phyloP scores from a whole-genome alignment of 139 green algal genomes.

The Eudorina sp. region DNA sequence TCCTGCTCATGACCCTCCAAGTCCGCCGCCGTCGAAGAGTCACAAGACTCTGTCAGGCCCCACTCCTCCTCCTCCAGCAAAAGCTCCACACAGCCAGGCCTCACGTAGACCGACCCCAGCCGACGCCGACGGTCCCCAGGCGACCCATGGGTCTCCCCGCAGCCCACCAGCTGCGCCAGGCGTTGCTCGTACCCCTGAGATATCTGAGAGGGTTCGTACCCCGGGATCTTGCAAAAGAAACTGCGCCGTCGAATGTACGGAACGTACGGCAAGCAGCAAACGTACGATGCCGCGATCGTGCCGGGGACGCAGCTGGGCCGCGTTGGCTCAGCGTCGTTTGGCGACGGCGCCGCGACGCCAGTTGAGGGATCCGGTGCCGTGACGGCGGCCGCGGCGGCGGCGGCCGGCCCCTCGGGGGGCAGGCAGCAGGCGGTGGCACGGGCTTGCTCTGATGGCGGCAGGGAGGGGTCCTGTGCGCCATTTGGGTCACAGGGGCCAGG shows the following conservation, averaged over 20 bases:
- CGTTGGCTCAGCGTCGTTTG: not conserved
- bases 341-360: too few relatives aligned
- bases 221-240: constrained; percentile 1
- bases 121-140: too few relatives aligned
- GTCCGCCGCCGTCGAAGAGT: not conserved
- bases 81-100: not conserved
- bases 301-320: not conserved
- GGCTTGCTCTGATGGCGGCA: too few relatives aligned
- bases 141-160: not conserved
- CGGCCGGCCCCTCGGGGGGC: not conserved
- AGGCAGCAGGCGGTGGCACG: too few relatives aligned
- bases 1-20: not conserved
- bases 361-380: too few relatives aligned
- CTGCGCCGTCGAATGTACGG: not conserved
- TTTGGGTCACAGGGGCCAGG: too few relatives aligned
- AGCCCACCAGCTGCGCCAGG: not conserved
- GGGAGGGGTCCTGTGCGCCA: too few relatives aligned
- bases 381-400: not conserved
- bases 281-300: not conserved
- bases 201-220: not conserved
- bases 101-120: not conserved
- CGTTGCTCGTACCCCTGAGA: constrained; percentile 16
- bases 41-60: not conserved
- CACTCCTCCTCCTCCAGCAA: constrained; percentile 27
- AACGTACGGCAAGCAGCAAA: not conserved